Base-by-base conservation (phyloP, 2,329 filamentous ascomycete species). In the Sarocladium kiliense region DNA sequence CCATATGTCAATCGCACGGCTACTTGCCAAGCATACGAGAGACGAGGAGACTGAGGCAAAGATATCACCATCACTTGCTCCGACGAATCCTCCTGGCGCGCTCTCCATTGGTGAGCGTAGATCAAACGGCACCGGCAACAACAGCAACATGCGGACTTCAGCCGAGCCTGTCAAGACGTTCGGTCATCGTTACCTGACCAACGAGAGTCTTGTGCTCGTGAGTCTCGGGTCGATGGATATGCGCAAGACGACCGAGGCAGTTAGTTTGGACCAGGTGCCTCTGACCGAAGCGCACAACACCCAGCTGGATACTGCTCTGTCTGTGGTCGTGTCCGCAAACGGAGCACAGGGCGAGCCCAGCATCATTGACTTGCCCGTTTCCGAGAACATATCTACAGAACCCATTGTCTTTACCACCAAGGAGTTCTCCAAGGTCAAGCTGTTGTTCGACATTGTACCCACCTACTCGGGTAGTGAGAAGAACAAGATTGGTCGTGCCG, bases 191-290 rank as follows among this genome's bases (percentile, higher is more conserved):
- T 99, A 97, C 71, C 80, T 99, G 53, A 95, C 85, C 18, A 84
- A 95, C 53, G 87, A 96, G 64, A 89, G 89, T 59, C 86, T 99
- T 77, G 83, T 99, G 3, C 78, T 97, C 50, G 92, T 99, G 63
- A 97, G 91, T 64, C 76, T 99, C 9, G 94, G 94, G 0, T 93
- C 90, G 0, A 96, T 97, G 89, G 94, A 99, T 66, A 89, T 89
- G 74, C 84, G 91, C 55, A 96, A 94, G 71, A 80, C 84, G 32
- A 75, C 87, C 4, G 84, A 90, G 45, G 86, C 93, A 0, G 92
- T 99, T 45, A 89, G 85, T 60, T 79, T 99, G 21, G 94, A 97
- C 62, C 86, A 85, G 25, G 94, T 97, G 54, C 91, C 93, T 0
- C 79, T 97, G 54, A 84, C 86, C 0, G 87, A 94, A 67, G 94